Base-by-base conservation (phyloP, 2,329 filamentous ascomycete genomes). In the Cladosporium sp. region DNA sequence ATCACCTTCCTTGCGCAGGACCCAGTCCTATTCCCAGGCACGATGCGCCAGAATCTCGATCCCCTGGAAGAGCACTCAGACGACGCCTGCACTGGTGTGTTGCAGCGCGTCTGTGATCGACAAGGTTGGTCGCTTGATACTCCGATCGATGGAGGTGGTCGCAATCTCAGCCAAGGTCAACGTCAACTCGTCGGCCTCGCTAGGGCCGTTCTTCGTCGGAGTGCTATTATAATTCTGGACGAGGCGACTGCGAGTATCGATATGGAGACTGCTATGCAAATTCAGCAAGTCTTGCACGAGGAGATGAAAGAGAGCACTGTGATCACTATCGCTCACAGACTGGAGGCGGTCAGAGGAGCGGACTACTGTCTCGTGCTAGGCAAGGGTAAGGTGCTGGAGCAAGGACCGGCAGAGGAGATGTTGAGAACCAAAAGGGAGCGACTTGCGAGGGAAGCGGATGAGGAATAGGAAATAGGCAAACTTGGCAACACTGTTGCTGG, bases 1-100 rank as follows among this genome's bases (percentile, higher is more conserved):
- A 75, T 88, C 20, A 87, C 84, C 0, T 87, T 88, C 69, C 78
- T 88, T 5, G 84, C 85, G 0, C 85, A 88, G 68, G 85, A 88
- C 51, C 84, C 85, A 0, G 80, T 88, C 0, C 77, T 88, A 3
- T 87, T 88, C 67, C 80, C 83, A 0, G 84, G 84, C 2, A 81
- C 74, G 10, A 79, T 87, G 70, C 78, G 82, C 1, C 76, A 81
- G 51, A 88, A 87, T 60, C 79, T 88, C 24, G 84, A 88, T 56
- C 83, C 85, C 0, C 75, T 84, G 0, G 73, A 77, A 20, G 79
- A 85, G 55, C 83, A 83, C 68, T 73, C 75, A 1, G 81, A 85
- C 64, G 72, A 71, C 1, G 81, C 82, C 34, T 86, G 83, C 64
- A 69, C 71, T 0, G 69, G 75, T 1, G 80, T 85, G 0, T 71